Percentiles rank a stretch among this genome's conserved stretches.
Conservation (phyloP, 2,329 filamentous ascomycete species). For the Rhynchosporium secalis region DNA sequence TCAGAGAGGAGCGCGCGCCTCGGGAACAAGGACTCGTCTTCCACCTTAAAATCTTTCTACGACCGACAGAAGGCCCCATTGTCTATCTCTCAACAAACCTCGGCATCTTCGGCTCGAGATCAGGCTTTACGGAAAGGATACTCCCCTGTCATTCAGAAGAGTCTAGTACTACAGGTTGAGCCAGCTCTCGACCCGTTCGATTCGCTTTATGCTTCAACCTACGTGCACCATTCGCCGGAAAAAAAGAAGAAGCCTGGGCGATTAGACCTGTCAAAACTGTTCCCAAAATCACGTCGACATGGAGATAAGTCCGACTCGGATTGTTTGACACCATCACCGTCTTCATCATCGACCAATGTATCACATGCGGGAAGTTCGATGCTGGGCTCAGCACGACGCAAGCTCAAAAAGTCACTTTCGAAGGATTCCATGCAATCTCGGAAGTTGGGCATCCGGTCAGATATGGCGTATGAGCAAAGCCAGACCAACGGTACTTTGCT, state of each 20-base stretch:
- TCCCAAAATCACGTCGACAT: slow-evolving; percentile 32
- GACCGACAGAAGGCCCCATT: slow-evolving; percentile 45
- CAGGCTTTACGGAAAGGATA: slow-evolving; percentile 42
- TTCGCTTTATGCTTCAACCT: slow-evolving; percentile 26
- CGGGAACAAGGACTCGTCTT: slow-evolving; percentile 44
- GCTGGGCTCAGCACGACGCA: slow-evolving; percentile 24
- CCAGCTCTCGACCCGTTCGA: slow-evolving; percentile 29
- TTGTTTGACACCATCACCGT: slow-evolving; percentile 23
- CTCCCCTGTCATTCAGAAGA: slow-evolving; percentile 36
- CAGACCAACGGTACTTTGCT: slow-evolving; percentile 25
- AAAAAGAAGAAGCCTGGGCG: slow-evolving; percentile 36
- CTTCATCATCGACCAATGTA: slow-evolving; percentile 26
- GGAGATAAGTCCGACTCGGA: slow-evolving; percentile 22
- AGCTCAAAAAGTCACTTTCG: slow-evolving; percentile 31
- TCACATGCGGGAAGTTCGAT: slow-evolving; percentile 15
- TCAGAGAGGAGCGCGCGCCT: slow-evolving; percentile 41
- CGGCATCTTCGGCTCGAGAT: slow-evolving; percentile 45
- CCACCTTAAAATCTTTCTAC: slow-evolving; percentile 49
- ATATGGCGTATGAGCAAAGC: slow-evolving; percentile 25
- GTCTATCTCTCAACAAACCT: slow-evolving; percentile 45
- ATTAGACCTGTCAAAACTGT: slow-evolving; percentile 38
- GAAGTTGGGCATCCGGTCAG: slow-evolving; percentile 30
- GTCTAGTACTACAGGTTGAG: slow-evolving; percentile 34
- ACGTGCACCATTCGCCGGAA: slow-evolving; percentile 13
- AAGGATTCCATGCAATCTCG: slow-evolving; percentile 36